Percentiles rank a stretch among this genome's conserved stretches.
Evolutionary conservation across 805 yeast species (phyloP).

Genomic region (Starmerella potacharoeniae): DNA sequence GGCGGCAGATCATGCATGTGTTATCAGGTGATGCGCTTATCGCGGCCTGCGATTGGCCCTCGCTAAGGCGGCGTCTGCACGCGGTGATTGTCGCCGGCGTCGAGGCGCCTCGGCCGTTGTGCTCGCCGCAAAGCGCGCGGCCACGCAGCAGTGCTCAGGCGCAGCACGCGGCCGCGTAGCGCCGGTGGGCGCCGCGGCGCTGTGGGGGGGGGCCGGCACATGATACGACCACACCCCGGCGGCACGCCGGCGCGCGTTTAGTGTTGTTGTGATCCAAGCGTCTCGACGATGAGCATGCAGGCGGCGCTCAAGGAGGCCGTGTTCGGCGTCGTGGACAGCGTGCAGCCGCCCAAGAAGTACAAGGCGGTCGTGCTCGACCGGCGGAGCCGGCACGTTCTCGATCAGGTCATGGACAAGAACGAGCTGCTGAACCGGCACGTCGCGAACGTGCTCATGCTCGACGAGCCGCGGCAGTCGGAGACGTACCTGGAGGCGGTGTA

Average conservation of each 20-base stretch:
- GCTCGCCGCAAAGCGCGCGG: neutral
- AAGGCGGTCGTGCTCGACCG: conserved; percentile 26
- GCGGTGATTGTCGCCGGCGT: neutral
- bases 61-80: neutral
- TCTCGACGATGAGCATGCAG: neutral
- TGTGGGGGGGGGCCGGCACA: neutral
- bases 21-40: neutral
- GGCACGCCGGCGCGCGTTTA: neutral
- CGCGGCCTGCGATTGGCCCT: neutral
- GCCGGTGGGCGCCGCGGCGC: no score
- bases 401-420: conserved; percentile 31
- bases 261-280: no score
- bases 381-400: conserved; percentile 23
- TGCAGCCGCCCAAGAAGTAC: conserved; percentile 37
- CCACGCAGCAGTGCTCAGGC: no score
- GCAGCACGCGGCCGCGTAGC: no score
- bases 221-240: neutral
- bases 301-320: conserved; percentile 21
- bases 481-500: conserved; percentile 68
- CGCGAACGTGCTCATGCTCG: conserved; percentile 51
- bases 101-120: no score
- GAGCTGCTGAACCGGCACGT: conserved; percentile 28
- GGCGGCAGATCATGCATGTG: neutral
- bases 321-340: conserved; percentile 31
- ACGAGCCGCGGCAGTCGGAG: conserved; percentile 48